Evolutionary conservation across 2,329 filamentous ascomycete genomes (phyloP).

Genomic region (Nigrospora oryzae): DNA sequence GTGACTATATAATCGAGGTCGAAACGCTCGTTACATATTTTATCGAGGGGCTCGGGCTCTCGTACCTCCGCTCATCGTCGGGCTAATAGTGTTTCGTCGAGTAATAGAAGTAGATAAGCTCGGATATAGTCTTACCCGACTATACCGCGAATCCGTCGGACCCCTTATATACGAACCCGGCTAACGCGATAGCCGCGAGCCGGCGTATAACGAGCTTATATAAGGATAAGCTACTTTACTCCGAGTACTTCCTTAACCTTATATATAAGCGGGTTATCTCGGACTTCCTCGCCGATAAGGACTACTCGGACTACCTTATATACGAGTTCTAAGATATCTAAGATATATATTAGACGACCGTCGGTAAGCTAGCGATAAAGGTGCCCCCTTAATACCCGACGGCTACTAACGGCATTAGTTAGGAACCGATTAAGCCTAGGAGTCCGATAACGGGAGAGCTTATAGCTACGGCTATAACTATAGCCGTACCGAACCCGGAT

Average conservation of each 20-base stretch:
- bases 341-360: neutral
- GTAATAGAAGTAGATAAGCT: constrained; percentile 1
- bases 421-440: no score
- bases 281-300: neutral
- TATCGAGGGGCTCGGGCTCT: neutral
- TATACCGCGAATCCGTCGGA: neutral
- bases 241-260: constrained; percentile 1
- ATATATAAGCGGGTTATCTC: constrained; percentile 1
- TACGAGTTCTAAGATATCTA: constrained; percentile 1
- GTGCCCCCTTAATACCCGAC: neutral
- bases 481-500: neutral
- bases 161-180: neutral
- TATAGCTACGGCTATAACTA: no score
- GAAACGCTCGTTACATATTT: neutral
- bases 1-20: neutral
- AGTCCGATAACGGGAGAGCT: no score
- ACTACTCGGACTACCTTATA: constrained; percentile 3
- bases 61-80: neutral
- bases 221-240: neutral
- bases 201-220: constrained; percentile 1
- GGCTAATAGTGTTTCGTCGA: constrained; percentile 1
- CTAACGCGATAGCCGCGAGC: neutral
- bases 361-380: neutral
- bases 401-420: neutral
- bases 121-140: constrained; percentile 1